Evolutionary conservation across 129 eudicot genomes (phyloP).

Genomic region (Helichrysum umbraculigerum): DNA sequence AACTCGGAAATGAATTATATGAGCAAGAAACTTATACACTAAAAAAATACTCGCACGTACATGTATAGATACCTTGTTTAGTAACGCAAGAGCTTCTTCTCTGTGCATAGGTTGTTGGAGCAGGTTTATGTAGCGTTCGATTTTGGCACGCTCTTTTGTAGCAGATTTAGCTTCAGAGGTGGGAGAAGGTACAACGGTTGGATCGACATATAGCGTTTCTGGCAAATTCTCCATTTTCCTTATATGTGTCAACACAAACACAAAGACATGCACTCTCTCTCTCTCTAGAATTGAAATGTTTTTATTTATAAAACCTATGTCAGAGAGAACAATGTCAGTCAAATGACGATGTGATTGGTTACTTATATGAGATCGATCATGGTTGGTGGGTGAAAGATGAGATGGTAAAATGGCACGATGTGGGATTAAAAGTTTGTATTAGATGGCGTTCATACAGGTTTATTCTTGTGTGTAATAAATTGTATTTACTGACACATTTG

Average conservation of each 20-base stretch:
- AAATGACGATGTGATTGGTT: not conserved
- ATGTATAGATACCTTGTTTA: constrained; percentile 23
- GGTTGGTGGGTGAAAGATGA: not conserved
- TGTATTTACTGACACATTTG: not conserved
- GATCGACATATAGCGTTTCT: constrained; percentile 32
- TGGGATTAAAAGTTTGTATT: not conserved
- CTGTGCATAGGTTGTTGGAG: constrained; percentile 27
- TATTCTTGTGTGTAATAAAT: not conserved
- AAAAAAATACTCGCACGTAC: no score
- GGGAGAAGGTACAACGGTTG: not conserved
- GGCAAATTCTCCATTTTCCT: constrained; percentile 43
- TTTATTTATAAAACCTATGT: not conserved
- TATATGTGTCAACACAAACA: not conserved
- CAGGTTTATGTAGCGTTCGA: constrained; percentile 26
- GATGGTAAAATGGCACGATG: not conserved
- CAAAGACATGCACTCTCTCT: not conserved
- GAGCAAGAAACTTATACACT: not conserved
- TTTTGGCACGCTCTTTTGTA: not conserved
- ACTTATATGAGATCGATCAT: not conserved
- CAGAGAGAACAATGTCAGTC: not conserved
- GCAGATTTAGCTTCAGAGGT: not conserved
- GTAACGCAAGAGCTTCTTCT: constrained; percentile 35
- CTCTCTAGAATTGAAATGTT: not conserved
- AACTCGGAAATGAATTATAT: no score
- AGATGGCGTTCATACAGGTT: not conserved